Percentiles rank a stretch among this genome's conserved stretches.
These are phyloP conservation scores for Knoxdaviesia capensis DNA, from an alignment of 2,329 filamentous ascomycete species.

Conservation along the genomic window DNA sequence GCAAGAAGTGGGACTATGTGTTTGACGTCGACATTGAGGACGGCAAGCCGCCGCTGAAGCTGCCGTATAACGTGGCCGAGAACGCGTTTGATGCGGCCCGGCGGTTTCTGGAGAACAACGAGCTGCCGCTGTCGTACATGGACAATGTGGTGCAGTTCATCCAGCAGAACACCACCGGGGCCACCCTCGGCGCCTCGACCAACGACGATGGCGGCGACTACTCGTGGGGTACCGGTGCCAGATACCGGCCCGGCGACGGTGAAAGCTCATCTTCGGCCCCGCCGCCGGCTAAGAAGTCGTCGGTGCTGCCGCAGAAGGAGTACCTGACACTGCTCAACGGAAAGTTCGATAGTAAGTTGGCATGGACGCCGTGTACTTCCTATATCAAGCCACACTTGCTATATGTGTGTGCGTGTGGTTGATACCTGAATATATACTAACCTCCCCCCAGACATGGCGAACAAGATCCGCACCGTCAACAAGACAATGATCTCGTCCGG, in stretches of 20 bases:
- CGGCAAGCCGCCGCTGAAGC: slow-evolving; percentile 74
- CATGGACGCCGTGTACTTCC: too few species aligned
- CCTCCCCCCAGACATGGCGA: slow-evolving; percentile 40
- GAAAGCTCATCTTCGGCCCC: slow-evolving; percentile 11
- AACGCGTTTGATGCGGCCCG: slow-evolving; percentile 84
- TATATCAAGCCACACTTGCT: background rate
- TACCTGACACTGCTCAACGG: slow-evolving; percentile 53
- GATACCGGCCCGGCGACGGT: slow-evolving; percentile 55
- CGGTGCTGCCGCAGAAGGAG: slow-evolving; percentile 52
- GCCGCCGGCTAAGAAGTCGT: slow-evolving; percentile 22
- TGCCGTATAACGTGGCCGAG: slow-evolving; percentile 84
- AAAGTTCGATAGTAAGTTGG: slow-evolving; percentile 35
- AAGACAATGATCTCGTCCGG: slow-evolving; percentile 49
- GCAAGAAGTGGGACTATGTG: slow-evolving; percentile 85
- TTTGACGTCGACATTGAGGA: slow-evolving; percentile 96
- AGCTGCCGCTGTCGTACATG: slow-evolving; percentile 69
- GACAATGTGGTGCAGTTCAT: slow-evolving; percentile 92
- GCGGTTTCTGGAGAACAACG: slow-evolving; percentile 77
- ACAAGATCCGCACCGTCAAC: slow-evolving; percentile 61
- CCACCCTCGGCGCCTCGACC: slow-evolving; percentile 49
- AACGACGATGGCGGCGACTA: slow-evolving; percentile 34
- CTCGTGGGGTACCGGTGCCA: slow-evolving; percentile 57
- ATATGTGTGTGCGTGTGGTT: background rate
- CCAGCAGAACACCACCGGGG: slow-evolving; percentile 69
- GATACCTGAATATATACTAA: slow-evolving; percentile 2